These are phyloP conservation scores for Candida peoriensis DNA, from an alignment of 805 yeast species.

Conservation along the genomic window DNA sequence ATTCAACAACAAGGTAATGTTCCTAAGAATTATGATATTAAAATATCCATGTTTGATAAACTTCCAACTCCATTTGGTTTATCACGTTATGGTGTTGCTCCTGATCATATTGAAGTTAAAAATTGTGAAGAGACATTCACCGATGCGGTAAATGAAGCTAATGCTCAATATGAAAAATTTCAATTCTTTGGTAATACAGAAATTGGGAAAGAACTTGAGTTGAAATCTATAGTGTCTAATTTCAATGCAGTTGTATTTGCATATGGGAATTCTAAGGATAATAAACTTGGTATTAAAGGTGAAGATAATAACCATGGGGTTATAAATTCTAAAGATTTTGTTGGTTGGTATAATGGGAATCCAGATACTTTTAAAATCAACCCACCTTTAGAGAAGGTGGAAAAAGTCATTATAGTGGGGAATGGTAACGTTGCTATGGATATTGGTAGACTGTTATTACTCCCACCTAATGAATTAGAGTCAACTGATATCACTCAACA, in stretches of 20 bases:
- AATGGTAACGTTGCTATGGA: conserved; percentile 97
- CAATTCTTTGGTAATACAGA: conserved; percentile 66
- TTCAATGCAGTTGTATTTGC: conserved; percentile 77
- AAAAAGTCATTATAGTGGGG: conserved; percentile 79
- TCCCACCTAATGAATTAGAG: conserved; percentile 51
- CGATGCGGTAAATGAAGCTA: conserved; percentile 22
- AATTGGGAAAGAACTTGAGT: conserved; percentile 57
- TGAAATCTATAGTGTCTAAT: conserved; percentile 42
- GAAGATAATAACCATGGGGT: conserved; percentile 50
- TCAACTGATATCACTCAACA: conserved; percentile 66
- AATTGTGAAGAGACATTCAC: conserved; percentile 68
- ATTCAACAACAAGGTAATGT: conserved; percentile 25
- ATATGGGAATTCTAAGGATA: conserved; percentile 72
- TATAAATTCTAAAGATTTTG: conserved; percentile 77
- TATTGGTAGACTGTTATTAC: conserved; percentile 72
- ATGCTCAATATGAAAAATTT: conserved; percentile 33
- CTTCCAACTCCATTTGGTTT: conserved; percentile 90
- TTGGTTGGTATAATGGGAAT: conserved; percentile 94
- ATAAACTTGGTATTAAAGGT: conserved; percentile 52
- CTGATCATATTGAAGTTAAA: conserved; percentile 97
- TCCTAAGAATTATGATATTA: conserved; percentile 11
- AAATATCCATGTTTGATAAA: conserved; percentile 75
- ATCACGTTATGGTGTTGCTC: conserved; percentile 95
- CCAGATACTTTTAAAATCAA: conserved; percentile 45
- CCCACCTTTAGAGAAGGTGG: conserved; percentile 58